These are phyloP conservation scores for Colletotrichum zoysiae DNA, from an alignment of 2,329 filamentous ascomycete genomes.

Conservation along the genomic window DNA sequence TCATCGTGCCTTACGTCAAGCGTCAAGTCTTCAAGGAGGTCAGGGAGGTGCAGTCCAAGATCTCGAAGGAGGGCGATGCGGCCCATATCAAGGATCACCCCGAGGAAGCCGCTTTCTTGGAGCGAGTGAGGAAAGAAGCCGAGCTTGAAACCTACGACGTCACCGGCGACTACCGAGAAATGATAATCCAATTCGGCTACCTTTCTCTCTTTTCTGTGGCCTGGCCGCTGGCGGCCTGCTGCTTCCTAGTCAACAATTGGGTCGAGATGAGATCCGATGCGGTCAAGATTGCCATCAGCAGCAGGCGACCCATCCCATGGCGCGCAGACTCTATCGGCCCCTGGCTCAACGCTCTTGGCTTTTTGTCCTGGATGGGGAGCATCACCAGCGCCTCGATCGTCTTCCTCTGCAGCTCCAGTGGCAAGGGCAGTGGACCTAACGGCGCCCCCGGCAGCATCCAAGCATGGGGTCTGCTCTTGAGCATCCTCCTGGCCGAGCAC, in stretches of 20 bases:
- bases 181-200: constrained; percentile 90
- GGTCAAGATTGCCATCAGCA: constrained; percentile 91
- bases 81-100: constrained; percentile 71
- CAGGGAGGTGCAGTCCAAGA: constrained; percentile 77
- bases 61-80: constrained; percentile 64
- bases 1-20: constrained; percentile 87
- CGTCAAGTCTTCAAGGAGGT: constrained; percentile 82
- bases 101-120: constrained; percentile 84
- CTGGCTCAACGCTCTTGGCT: constrained; percentile 86
- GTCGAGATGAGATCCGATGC: constrained; percentile 93
- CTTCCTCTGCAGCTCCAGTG: constrained; percentile 89
- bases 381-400: constrained; percentile 89
- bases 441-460: constrained; percentile 79
- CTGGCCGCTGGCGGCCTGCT: constrained; percentile 92
- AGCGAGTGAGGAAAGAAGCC: constrained; percentile 85
- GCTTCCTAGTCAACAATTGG: constrained; percentile 96
- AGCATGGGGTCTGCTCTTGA: constrained; percentile 83
- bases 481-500: constrained; percentile 89
- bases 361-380: constrained; percentile 94
- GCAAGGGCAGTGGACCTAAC: constrained; percentile 72
- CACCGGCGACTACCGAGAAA: constrained; percentile 90
- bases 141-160: constrained; percentile 90
- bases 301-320: constrained; percentile 89
- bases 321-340: constrained; percentile 94
- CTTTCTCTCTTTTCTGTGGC: constrained; percentile 91